Evolutionary conservation across 139 green algal species (phyloP), one percentile per base, ranked within the genome.

Genomic region (Volvox africanus): DNA sequence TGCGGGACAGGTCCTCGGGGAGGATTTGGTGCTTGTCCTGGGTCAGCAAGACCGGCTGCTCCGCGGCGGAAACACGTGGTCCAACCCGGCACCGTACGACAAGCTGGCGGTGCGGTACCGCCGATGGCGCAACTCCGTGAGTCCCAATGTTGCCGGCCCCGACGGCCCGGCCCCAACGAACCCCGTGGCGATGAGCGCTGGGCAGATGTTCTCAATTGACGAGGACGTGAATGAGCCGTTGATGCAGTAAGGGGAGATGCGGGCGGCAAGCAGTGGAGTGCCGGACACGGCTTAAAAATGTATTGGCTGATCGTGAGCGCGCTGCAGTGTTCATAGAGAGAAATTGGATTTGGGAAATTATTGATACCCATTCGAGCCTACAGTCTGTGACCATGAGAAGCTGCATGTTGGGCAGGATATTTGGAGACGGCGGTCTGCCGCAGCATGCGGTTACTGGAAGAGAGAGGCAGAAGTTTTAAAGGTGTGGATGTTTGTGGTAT

Each of bases 21-120:
- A 99, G 95, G 98, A 99, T 91, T 91, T 99, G 86, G 93, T 98
- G 91, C 95, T 99, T 35, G 98, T 99, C 71, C 37, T 92, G 50
- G 98, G 98, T 3, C 98, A 99, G 95, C 98, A 99, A 94, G 97
- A 99, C 91, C 92, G 98, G 17, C 95, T 99, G 96, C 61, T 95
- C 83, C 87, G 93, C 0, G 98, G 98, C 75, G 96, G 93, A 13
- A 95, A 99, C 95, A 97, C 97, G 12, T 99, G 98, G 98, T 83
- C 87, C 36, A 93, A 97, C 93, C 98, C 98, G 0, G 97, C 99
- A 32, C 92, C 95, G 12, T 99, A 99, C 83, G 98, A 99, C 95
- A 99, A 99, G 94, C 94, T 99, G 36, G 98, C 94, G 0, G 97
- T 99, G 80, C 94, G 98, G 3, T 99, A 99, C 94, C 94, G 98